A percentile compares a stretch with the other conserved stretches of the same genome.
Conservation (phyloP, 169 alveolate genomes). For the Plasmodium cynomolgi region DNA sequence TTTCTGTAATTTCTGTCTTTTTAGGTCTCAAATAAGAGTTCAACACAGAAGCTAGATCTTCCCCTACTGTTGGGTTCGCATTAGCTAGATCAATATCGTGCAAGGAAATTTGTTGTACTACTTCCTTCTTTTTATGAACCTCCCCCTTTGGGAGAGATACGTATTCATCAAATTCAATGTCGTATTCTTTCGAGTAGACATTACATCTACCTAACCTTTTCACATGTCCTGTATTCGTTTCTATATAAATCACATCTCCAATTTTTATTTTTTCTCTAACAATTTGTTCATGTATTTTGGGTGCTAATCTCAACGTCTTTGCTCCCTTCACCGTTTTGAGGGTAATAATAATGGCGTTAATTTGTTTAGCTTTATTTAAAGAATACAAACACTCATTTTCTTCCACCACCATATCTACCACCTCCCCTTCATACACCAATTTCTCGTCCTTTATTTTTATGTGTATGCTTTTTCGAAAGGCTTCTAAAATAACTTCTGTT, state of each 20-base stretch:
- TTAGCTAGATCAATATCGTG: conserved; percentile 99
- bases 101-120: conserved; percentile 98
- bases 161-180: conserved; percentile 99
- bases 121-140: conserved; percentile 99
- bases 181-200: conserved; percentile 98
- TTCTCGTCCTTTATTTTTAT: conserved; percentile 98
- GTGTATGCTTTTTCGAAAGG: conserved; percentile 99
- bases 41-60: conserved; percentile 96
- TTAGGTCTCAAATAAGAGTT: conserved; percentile 97
- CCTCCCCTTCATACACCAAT: conserved; percentile 92
- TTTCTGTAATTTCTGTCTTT: conserved; percentile 99
- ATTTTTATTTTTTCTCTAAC: conserved; percentile 97
- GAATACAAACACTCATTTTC: conserved; percentile 82
- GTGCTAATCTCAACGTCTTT: conserved; percentile 97
- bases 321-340: conserved; percentile 98
- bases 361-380: conserved; percentile 90
- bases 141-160: conserved; percentile 99
- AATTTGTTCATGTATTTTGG: conserved; percentile 97
- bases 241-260: conserved; percentile 98
- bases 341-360: conserved; percentile 94
- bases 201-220: conserved; percentile 99
- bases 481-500: conserved; percentile 99
- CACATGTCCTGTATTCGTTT: conserved; percentile 96
- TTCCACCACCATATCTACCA: conserved; percentile 84
- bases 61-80: conserved; percentile 97